Conservation (phyloP, 2,329 filamentous ascomycete species). For the Exophiala alcalophila region DNA sequence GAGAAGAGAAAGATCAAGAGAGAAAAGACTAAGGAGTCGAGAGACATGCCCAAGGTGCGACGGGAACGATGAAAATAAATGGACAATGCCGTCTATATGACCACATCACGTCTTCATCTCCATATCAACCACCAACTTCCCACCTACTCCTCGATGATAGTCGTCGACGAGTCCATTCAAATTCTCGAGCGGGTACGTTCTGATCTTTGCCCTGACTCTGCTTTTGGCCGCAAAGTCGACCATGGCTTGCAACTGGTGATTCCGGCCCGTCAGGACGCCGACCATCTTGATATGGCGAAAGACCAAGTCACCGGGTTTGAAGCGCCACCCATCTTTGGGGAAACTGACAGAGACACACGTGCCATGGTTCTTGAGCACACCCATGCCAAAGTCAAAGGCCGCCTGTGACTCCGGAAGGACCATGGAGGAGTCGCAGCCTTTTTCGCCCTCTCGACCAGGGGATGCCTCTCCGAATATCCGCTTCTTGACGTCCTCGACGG, state of each 20-base stretch:
- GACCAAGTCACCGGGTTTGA: conserved; percentile 29
- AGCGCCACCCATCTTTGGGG: conserved; percentile 35
- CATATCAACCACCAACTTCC: conserved; percentile 46
- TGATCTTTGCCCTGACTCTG: conserved; percentile 23
- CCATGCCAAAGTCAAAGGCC: conserved; percentile 49
- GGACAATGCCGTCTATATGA: background rate
- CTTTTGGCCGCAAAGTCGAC: conserved; percentile 26
- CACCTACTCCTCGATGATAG: conserved; percentile 45
- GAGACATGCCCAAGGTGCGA: conserved; percentile 56
- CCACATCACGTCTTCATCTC: conserved; percentile 12
- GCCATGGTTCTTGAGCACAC: conserved; percentile 45
- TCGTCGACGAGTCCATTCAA: conserved; percentile 34
- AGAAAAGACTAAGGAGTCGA: conserved; percentile 79
- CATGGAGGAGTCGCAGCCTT: conserved; percentile 48
- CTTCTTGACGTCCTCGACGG: conserved; percentile 34
- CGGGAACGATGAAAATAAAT: conserved; percentile 20
- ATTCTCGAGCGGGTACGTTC: conserved; percentile 24
- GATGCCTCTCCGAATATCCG: conserved; percentile 28
- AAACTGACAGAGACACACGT: conserved; percentile 49
- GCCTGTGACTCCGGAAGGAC: conserved; percentile 48
- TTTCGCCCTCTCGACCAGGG: conserved; percentile 33
- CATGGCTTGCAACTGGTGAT: conserved; percentile 28
- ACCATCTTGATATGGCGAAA: conserved; percentile 31
- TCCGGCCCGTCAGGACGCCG: conserved; percentile 26
- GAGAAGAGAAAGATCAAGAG: conserved; percentile 91